These are phyloP conservation scores for Endocladia muricata DNA, from an alignment of 31 red algal species.

Conservation along the genomic window DNA sequence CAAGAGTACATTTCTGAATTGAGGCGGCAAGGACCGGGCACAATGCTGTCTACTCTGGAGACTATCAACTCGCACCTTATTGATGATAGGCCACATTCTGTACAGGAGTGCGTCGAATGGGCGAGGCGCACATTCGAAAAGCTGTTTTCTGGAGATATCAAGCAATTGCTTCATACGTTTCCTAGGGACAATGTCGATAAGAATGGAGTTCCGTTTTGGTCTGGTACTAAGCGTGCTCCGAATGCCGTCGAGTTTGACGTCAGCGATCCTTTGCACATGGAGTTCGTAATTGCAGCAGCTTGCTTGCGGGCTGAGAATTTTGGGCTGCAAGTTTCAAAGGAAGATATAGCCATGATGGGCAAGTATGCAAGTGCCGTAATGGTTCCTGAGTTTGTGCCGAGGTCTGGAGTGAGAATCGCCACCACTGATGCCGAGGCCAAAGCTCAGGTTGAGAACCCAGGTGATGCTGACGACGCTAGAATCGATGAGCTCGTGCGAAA, in stretches of 20 bases:
- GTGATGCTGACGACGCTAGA: slow-evolving; percentile 72
- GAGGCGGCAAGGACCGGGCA: slow-evolving; percentile 76
- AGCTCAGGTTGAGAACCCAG: slow-evolving; percentile 59
- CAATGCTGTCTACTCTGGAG: slow-evolving; percentile 84
- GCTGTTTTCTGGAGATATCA: slow-evolving; percentile 78
- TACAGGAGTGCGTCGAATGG: slow-evolving; percentile 94
- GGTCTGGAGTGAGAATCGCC: slow-evolving; percentile 86
- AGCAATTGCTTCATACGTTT: slow-evolving; percentile 89
- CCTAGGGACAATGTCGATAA: slow-evolving; percentile 90
- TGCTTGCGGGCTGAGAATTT: slow-evolving; percentile 88
- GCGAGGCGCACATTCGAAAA: slow-evolving; percentile 86
- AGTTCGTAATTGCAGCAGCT: slow-evolving; percentile 82
- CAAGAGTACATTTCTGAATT: slow-evolving; percentile 86
- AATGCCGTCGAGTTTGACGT: slow-evolving; percentile 81
- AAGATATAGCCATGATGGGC: slow-evolving; percentile 34
- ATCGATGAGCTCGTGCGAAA: slow-evolving; percentile 65
- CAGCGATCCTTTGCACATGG: slow-evolving; percentile 61
- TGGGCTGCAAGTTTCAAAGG: slow-evolving; percentile 50
- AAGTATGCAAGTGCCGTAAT: slow-evolving; percentile 53
- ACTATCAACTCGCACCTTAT: slow-evolving; percentile 65
- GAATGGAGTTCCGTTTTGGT: slow-evolving; percentile 95
- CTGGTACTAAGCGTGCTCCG: slow-evolving; percentile 90
- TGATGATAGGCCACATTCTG: slow-evolving; percentile 55
- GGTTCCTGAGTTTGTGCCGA: slow-evolving; percentile 91
- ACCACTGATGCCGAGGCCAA: slow-evolving; percentile 93